These are phyloP conservation scores for Sporothrix humicola DNA, from an alignment of 2,329 filamentous ascomycete species.

Conservation along the genomic window DNA sequence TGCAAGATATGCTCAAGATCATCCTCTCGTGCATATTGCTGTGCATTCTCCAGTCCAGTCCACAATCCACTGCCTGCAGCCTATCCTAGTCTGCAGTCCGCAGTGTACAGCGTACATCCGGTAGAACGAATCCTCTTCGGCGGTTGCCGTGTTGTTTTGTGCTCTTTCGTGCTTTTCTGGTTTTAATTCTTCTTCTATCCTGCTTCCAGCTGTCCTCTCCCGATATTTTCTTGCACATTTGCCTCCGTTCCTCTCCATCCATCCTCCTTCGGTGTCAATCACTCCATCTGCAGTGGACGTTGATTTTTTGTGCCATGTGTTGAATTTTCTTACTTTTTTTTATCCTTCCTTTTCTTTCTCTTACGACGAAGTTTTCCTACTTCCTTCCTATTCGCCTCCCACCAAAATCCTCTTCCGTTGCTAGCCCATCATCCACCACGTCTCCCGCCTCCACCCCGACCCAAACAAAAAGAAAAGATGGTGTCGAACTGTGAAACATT, in stretches of 20 bases:
- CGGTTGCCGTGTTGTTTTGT: not conserved
- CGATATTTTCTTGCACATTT: not conserved
- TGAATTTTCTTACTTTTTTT: not conserved
- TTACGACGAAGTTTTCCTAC: no score
- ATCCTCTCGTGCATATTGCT: constrained; percentile 9
- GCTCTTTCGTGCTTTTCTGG: not conserved
- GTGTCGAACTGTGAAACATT: constrained; percentile 36
- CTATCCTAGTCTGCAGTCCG: not conserved
- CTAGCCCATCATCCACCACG: not conserved
- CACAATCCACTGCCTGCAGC: not conserved
- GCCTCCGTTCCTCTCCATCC: constrained; percentile 1
- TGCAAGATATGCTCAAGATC: constrained; percentile 20
- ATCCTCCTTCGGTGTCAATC: not conserved
- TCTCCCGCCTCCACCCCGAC: constrained; percentile 4
- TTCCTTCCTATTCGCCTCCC: not conserved
- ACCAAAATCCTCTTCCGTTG: not conserved
- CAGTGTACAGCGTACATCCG: constrained; percentile 4
- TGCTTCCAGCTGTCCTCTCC: not conserved
- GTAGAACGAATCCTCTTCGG: constrained; percentile 15
- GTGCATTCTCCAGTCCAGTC: no score
- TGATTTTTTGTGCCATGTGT: not conserved
- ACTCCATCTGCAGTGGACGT: not conserved
- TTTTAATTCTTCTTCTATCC: not conserved
- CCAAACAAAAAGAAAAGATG: constrained; percentile 22
- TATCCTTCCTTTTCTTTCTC: not conserved